Evolutionary conservation across 768 basidiomycete genomes (phyloP), one percentile per base, ranked within the genome.

Genomic region (Mycena haematopus): DNA sequence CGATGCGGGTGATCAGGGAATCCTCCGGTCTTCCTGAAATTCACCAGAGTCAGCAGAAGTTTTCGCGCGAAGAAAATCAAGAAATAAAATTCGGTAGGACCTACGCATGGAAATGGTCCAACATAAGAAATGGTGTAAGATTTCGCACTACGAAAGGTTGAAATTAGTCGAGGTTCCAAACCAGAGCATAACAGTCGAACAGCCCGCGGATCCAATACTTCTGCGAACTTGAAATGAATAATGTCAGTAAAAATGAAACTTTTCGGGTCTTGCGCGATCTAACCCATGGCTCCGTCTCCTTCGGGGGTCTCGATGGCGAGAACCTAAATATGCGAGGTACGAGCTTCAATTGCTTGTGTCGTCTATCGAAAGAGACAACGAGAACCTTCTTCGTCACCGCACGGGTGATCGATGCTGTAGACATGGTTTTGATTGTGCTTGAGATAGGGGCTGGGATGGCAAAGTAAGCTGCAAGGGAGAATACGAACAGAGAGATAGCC

Each of bases 1-100:
- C 94, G 84, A 74, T 96, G 95, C 3, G 95, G 94, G 72, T 96
- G 95, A 72, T 97, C 96, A 14, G 93, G 92, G 70, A 96, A 95
- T 8, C 54, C 66, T 3, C 62, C 65, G 1, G 9, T n/a, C n/a
- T 38, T 53, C 91, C 89, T 90, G 60, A n/a, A 4, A 10, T 36
- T 46, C 58, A 50, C 6, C 4, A 40, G 60, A 57, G 31, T 57
- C 42, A 21, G 46, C 14, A 27, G 14, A 47, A 47, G 17, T 29
- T 42, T n/a, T 17, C 14, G 36, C 7, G 38, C 38, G 6, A 38
- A 40, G 38, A 40, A 15, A 14, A 19, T 5, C 38, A 6, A 21
- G 8, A 45, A 45, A 49, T 49, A 19, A 36, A 36, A 33, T 33
- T 38, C 17, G 13, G 1, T n/a, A 42, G 7, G 24, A 76, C 87